These are phyloP conservation scores for barrel medic (Medicago truncatula) DNA, from an alignment of 306 rosid species.

Conservation along the genomic window MtrunA17r5.0-ANR NC_053047.1:11712001-11712500, in stretches of 20 bases:
- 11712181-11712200: background rate
- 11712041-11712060: background rate
- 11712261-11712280: background rate
- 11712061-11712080: background rate
- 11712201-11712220: no score
- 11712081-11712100: background rate
- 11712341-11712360: background rate
- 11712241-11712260: background rate
- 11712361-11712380: background rate
- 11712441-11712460: background rate
- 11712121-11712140: background rate
- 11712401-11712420: background rate
- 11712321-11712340: constrained; percentile 5
- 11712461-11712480: constrained; percentile 29
- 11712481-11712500: constrained; percentile 22
- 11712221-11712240: background rate
- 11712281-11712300: background rate
- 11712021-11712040: background rate
- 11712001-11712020: background rate
- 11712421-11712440: background rate
- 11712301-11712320: background rate
- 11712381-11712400: background rate
- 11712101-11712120: background rate
- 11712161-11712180: background rate
- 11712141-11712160: background rate